phyloP scores from a whole-genome alignment of 192 early-diverging fungal species.

The Backusella psychrophila region DNA sequence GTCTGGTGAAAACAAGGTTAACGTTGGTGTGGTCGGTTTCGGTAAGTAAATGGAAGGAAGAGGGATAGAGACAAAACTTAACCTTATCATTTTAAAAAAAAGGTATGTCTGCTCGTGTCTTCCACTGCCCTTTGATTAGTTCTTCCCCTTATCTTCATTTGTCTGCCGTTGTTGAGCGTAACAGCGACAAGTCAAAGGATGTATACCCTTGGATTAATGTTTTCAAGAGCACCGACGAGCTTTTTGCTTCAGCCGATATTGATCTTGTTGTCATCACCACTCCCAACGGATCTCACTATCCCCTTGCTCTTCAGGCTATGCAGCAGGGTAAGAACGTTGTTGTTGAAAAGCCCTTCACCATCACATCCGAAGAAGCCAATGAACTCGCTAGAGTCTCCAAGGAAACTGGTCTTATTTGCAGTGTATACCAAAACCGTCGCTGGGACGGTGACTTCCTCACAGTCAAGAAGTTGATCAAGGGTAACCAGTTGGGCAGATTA shows the following conservation, averaged over 20 bases:
- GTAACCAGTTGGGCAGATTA: slow-evolving; percentile 57
- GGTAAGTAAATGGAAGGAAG: slow-evolving; percentile 46
- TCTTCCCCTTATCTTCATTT: slow-evolving; percentile 51
- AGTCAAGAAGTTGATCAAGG: slow-evolving; percentile 54
- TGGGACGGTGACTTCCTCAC: slow-evolving; percentile 86
- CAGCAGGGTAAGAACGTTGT: slow-evolving; percentile 67
- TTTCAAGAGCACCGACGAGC: slow-evolving; percentile 48
- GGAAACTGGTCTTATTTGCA: slow-evolving; percentile 53
- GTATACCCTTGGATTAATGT: slow-evolving; percentile 52
- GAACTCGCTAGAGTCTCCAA: slow-evolving; percentile 57
- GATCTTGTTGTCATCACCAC: slow-evolving; percentile 75
- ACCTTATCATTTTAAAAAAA: too few species aligned
- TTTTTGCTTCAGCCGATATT: slow-evolving; percentile 51
- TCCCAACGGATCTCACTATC: slow-evolving; percentile 65
- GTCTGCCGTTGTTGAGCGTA: slow-evolving; percentile 55
- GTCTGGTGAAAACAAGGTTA: slow-evolving; percentile 37
- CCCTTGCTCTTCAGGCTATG: slow-evolving; percentile 54
- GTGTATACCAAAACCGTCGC: slow-evolving; percentile 76
- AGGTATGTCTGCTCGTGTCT: slow-evolving; percentile 45
- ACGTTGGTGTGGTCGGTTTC: slow-evolving; percentile 68
- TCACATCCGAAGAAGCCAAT: slow-evolving; percentile 57
- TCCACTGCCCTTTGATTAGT: slow-evolving; percentile 63
- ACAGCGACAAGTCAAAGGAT: slow-evolving; percentile 37
- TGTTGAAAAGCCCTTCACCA: slow-evolving; percentile 79
- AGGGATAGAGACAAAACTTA: background rate